A percentile compares a stretch with the other conserved stretches of the same genome.
phyloP scores from a whole-genome alignment of 257 asterid genomes.

The Plectranthus barbatus region DNA sequence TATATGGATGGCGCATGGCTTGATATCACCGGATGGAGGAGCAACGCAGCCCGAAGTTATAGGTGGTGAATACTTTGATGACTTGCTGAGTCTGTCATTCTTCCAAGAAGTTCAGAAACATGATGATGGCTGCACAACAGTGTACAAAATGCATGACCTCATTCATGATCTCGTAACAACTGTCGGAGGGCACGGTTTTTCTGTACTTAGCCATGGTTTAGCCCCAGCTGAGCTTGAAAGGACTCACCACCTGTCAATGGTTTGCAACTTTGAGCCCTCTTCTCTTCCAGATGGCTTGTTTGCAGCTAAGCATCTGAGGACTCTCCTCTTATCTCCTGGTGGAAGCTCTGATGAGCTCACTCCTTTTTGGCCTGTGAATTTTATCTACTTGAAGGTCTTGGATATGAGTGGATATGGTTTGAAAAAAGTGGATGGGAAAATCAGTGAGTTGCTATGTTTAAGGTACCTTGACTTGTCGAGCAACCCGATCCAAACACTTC shows the following conservation, averaged over 20 bases:
- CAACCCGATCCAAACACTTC: constrained; percentile 16
- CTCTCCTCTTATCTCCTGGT: constrained; percentile 19
- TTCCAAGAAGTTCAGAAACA: constrained; percentile 2
- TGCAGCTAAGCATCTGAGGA: constrained; percentile 13
- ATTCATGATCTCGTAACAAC: constrained; percentile 18
- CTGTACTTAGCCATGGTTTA: constrained; percentile 2
- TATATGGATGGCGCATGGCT: constrained; percentile 26
- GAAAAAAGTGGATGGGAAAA: constrained; percentile 2
- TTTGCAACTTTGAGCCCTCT: neutral
- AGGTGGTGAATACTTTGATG: constrained; percentile 23
- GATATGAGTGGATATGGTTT: constrained; percentile 17
- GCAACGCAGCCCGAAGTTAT: constrained; percentile 13
- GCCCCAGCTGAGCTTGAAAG: neutral
- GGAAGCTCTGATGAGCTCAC: neutral
- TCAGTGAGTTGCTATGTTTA: neutral
- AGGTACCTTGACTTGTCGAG: constrained; percentile 23
- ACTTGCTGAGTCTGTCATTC: constrained; percentile 18
- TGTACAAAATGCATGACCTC: constrained; percentile 16
- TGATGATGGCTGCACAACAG: neutral
- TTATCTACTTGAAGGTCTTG: constrained; percentile 17
- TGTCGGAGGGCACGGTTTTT: neutral
- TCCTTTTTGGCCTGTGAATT: neutral
- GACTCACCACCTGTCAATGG: constrained; percentile 19
- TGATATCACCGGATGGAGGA: constrained; percentile 14
- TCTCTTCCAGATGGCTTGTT: constrained; percentile 4